Conservation (phyloP, 768 basidiomycete species). For the Suillus placidus region DNA sequence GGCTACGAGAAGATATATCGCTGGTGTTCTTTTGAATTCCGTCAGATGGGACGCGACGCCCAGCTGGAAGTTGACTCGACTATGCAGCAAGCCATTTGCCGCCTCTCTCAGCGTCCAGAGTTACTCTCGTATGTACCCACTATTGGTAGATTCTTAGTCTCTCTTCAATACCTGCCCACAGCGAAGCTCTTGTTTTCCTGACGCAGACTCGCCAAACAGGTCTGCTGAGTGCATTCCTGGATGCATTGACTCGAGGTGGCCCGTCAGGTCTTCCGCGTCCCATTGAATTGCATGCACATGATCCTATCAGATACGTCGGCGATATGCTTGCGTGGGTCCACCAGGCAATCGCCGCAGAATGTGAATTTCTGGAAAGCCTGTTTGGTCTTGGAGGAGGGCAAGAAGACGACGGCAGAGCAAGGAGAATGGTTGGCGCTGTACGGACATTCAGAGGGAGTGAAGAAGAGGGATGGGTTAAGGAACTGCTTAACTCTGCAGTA, state of each 20-base stretch:
- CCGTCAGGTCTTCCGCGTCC: slow-evolving; percentile 85
- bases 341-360: slow-evolving; percentile 92
- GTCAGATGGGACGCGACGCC: slow-evolving; percentile 72
- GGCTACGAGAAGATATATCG: slow-evolving; percentile 89
- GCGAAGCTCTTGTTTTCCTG: slow-evolving; percentile 76
- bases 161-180: slow-evolving; percentile 27
- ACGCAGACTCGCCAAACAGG: slow-evolving; percentile 82
- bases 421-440: slow-evolving; percentile 77
- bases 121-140: slow-evolving; percentile 47
- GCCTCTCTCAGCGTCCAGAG: slow-evolving; percentile 79
- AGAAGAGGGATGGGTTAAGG: slow-evolving; percentile 78
- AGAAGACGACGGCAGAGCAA: not conserved
- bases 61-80: slow-evolving; percentile 67
- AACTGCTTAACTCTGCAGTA: slow-evolving; percentile 80
- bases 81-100: slow-evolving; percentile 71
- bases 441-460: slow-evolving; percentile 56
- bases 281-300: slow-evolving; percentile 97
- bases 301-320: slow-evolving; percentile 93
- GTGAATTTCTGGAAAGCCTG: slow-evolving; percentile 87
- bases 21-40: slow-evolving; percentile 85
- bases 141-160: not conserved
- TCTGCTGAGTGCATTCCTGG: slow-evolving; percentile 79
- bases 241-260: slow-evolving; percentile 87
- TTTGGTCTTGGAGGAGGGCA: slow-evolving; percentile 65
- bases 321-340: slow-evolving; percentile 99